These are phyloP conservation scores for Gaillardinia entomophila DNA, from an alignment of 805 yeast genomes.

Conservation along the genomic window DNA sequence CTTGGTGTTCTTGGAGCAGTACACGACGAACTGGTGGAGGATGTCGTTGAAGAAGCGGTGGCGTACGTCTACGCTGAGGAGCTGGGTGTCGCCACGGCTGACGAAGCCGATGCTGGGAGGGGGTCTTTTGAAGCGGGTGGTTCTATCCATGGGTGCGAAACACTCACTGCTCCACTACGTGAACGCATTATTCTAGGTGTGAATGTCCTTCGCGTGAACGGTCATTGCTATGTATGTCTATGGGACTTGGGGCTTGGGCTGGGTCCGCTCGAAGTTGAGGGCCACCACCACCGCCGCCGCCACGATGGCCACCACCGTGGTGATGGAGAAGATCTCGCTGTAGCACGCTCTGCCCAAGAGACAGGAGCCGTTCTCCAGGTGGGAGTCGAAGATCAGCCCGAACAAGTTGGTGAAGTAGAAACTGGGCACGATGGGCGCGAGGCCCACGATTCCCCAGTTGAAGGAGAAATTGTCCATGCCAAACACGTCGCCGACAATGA, in stretches of 20 bases:
- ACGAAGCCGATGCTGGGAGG: too few species aligned
- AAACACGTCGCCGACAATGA: constrained; percentile 68
- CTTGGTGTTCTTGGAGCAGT: constrained; percentile 23
- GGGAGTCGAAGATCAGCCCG: constrained; percentile 57
- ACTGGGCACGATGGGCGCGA: constrained; percentile 62
- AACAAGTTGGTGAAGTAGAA: constrained; percentile 55
- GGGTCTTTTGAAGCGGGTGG: too few species aligned
- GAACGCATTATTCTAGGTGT: too few species aligned
- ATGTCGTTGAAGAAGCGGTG: constrained; percentile 33
- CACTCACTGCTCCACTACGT: too few species aligned
- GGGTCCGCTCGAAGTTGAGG: constrained; percentile 12
- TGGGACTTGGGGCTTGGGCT: too few species aligned
- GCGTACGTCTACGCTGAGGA: constrained; percentile 43
- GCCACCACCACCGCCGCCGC: constrained; percentile 13
- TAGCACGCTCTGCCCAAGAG: constrained; percentile 26
- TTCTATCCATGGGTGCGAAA: too few species aligned
- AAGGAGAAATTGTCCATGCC: constrained; percentile 63
- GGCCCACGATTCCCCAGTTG: constrained; percentile 68
- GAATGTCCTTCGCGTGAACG: too few species aligned
- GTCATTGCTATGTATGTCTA: too few species aligned
- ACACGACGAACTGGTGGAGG: constrained; percentile 17
- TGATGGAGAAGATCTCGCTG: constrained; percentile 35
- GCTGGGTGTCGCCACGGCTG: constrained; percentile 52
- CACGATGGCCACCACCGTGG: constrained; percentile 27
- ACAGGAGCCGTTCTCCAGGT: constrained; percentile 21